A percentile compares a stretch with the other conserved stretches of the same genome.
These are phyloP conservation scores for Stagonosporopsis chrysanthemi DNA, from an alignment of 2,329 filamentous ascomycete species.

Conservation along the genomic window DNA sequence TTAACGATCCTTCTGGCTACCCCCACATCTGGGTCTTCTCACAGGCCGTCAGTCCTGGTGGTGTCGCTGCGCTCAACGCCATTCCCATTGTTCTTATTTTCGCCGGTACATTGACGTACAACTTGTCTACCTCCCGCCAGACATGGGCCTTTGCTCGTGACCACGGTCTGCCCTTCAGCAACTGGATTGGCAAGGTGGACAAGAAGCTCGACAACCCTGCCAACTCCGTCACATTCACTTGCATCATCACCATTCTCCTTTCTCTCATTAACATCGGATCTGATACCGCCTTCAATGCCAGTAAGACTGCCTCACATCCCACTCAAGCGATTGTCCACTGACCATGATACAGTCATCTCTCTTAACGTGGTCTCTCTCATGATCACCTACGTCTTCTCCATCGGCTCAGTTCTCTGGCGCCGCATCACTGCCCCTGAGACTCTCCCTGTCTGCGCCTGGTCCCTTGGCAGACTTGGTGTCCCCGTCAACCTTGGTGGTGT, in stretches of 20 bases:
- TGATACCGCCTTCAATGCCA: conserved; percentile 45
- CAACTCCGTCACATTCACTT: conserved; percentile 44
- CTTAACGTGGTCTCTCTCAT: conserved; percentile 50
- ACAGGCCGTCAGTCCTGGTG: conserved; percentile 35
- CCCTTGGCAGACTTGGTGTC: conserved; percentile 49
- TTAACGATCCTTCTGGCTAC: conserved; percentile 41
- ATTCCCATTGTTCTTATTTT: conserved; percentile 43
- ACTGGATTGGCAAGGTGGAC: conserved; percentile 39
- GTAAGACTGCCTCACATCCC: conserved; percentile 21
- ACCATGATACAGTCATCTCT: conserved; percentile 45
- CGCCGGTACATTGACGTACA: conserved; percentile 42
- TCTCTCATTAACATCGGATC: conserved; percentile 49
- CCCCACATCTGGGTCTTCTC: conserved; percentile 48
- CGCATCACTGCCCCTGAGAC: conserved; percentile 48
- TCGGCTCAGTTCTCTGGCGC: conserved; percentile 51
- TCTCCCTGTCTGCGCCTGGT: conserved; percentile 50
- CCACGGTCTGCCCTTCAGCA: conserved; percentile 43
- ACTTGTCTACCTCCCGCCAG: conserved; percentile 44
- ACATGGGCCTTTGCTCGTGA: conserved; percentile 49
- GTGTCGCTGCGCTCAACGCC: conserved; percentile 40
- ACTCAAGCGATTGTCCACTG: background rate
- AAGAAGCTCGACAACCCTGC: conserved; percentile 38
- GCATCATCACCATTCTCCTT: conserved; percentile 37
- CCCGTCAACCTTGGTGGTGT: conserved; percentile 49
- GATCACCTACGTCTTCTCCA: conserved; percentile 53